Evolutionary conservation across 1,284 basidiomycete species (phyloP).

Genomic region (Laetiporus sulphureus): DNA sequence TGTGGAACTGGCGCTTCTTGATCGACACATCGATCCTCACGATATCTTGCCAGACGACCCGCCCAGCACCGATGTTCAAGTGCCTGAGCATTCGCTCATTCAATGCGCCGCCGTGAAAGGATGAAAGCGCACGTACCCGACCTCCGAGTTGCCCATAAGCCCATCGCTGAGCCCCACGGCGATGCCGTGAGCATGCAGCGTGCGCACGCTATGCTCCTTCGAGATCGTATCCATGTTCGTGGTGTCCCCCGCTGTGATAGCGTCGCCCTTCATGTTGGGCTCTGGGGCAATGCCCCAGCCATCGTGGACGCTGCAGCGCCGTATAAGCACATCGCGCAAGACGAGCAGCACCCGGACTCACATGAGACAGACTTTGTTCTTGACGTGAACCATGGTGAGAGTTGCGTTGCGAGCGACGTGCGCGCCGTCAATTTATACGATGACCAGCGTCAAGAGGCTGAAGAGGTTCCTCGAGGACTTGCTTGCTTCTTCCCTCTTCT

Average conservation of each 20-base stretch:
- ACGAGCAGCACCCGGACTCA: conserved; percentile 29
- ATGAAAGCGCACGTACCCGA: conserved; percentile 55
- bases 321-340: not conserved
- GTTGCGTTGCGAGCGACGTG: too few species aligned
- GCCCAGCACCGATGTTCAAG: conserved; percentile 87
- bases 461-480: too few species aligned
- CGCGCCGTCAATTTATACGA: too few species aligned
- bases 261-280: conserved; percentile 74
- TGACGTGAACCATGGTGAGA: conserved; percentile 41
- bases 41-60: conserved; percentile 93
- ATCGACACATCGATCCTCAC: conserved; percentile 88
- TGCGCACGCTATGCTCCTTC: conserved; percentile 66
- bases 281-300: conserved; percentile 80
- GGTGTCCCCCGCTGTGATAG: conserved; percentile 77
- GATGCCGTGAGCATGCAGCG: conserved; percentile 77
- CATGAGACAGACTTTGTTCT: conserved; percentile 91
- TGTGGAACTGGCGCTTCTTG: conserved; percentile 82
- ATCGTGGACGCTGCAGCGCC: conserved; percentile 74
- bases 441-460: too few species aligned
- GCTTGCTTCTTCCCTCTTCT: not conserved
- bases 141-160: conserved; percentile 94
- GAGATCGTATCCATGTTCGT: conserved; percentile 85
- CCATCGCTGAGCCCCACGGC: conserved; percentile 87
- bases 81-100: conserved; percentile 44
- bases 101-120: conserved; percentile 2